Evolutionary conservation across 352 stramenopile species (phyloP), one percentile per base, ranked within the genome.

Genomic region (Phytophthora multivora): DNA sequence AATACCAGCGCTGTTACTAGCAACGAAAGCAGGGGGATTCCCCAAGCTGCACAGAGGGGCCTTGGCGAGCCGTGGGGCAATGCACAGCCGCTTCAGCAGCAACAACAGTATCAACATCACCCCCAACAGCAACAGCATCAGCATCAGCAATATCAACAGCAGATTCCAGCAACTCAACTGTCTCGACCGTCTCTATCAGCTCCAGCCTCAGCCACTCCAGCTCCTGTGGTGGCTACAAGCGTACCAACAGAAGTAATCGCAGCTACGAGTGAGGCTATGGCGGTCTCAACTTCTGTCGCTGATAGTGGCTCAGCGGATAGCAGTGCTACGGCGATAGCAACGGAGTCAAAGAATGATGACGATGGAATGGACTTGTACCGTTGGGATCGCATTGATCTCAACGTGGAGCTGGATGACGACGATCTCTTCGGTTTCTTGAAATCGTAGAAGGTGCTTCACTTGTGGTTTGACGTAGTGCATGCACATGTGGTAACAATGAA

Each of bases 381-480:
- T 19, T 93, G 84, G 84, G 82, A 93, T 54, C 76, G 81, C 51
- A 89, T 95, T 60, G 81, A 93, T 59, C 66, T 93, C 35, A 89
- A 94, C 59, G 85, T 93, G 61, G 82, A 76, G 57, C 71, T 96
- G 55, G 83, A 89, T 69, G 87, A 94, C 48, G 83, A 93, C 57
- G 87, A 96, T 63, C 71, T 96, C 13, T 96, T 96, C 49, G 77
- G 83, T 30, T 96, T 96, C 73, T 54, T 96, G 26, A 91, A 91
- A 66, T 88, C 86, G 47, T 91, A 82, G 71, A 18, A 19, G 10
- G 28, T 8, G 16, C 19, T 63, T 52, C 42, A 26, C 33, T 56
- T 16, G 42, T 28, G 42, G 36, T 26, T 52, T 51, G 50, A 63
- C 55, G 62, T 73, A 73, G 43, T 58, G 52, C 42, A 71, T 65